Base-by-base conservation (phyloP, 495 filamentous ascomycete genomes). In the Penicillium atrosanguineum region DNA sequence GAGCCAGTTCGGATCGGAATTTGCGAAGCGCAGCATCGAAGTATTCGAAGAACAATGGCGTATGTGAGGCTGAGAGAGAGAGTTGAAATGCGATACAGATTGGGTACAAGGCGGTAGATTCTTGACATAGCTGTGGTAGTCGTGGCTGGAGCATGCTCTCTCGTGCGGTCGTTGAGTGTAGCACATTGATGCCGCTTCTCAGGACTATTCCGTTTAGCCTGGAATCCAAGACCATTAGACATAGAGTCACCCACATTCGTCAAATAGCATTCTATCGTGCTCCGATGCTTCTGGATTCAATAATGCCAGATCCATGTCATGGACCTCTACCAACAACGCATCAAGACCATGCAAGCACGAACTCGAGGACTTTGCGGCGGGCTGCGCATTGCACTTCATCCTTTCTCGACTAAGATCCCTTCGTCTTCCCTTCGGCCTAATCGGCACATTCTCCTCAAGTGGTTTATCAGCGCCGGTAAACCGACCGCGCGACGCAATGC, bases 381-480 rank as follows among this genome's bases (percentile, higher is more conserved):
- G 37, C 28, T 45, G 31, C 14, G 26, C 18, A 16, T 49, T 25
- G 6, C 20, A 12, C 42, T 36, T 56, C 50, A 41, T 60, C 40
- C 52, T 52, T 19, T 68, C 65, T n/a, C 61, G 52, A 44, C 39
- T 61, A 34, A 65, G 47, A 57, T 73, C 70, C 21, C 70, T 59
- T 44, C 44, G 56, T 37, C 70, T 55, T 4, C 70, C 70, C 38
- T 59, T 69, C 0, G 46, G 50, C 48, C 65, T 62, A 3, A 56
- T 37, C 12, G 60, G 62, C 3, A 64, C 51, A 48, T 55, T 61
- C 23, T 62, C 51, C 14, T 60, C 49, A 1, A 70, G n/a, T 1
- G 70, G 69, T 44, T 66, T 68, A 37, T 63, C 67, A 6, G 70
- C 70, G 4, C 70, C 70, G 3, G 62, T 68, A 50, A 68, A 71